Evolutionary conservation across 192 early-diverging fungal species (phyloP).

Genomic region (Umbelopsis ramanniana): DNA sequence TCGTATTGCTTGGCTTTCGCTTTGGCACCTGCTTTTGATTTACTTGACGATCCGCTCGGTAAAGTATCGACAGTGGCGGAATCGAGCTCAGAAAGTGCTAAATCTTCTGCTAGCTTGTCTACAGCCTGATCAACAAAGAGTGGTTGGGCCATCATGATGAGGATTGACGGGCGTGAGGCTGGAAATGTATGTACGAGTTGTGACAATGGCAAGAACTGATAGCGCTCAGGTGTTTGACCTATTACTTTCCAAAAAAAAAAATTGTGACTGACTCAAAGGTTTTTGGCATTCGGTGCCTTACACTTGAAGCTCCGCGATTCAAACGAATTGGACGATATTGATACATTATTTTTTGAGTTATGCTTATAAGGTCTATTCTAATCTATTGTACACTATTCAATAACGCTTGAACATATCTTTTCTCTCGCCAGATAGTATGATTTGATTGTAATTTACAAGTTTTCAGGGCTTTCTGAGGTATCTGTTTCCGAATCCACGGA

Average conservation of each 20-base stretch:
- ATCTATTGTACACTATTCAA: background rate
- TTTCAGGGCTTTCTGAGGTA: background rate
- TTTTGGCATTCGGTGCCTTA: no score
- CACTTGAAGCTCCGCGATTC: no score
- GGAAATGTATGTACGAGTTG: background rate
- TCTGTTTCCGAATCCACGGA: background rate
- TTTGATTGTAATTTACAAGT: no score
- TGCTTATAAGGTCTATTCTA: no score
- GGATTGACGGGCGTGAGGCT: background rate
- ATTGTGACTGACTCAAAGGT: background rate
- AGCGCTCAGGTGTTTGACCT: no score
- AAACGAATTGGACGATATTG: no score
- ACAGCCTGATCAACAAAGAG: background rate
- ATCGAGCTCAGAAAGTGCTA: background rate
- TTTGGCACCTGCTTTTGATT: background rate
- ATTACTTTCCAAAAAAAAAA: background rate
- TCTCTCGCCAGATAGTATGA: background rate
- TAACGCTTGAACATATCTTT: background rate
- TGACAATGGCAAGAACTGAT: background rate
- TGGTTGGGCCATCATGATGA: background rate
- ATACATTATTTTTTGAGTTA: no score
- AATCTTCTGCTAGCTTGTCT: background rate
- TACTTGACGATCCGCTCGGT: background rate
- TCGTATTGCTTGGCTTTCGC: slow-evolving; percentile 3
- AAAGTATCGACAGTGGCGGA: background rate